Conservation (phyloP, 2,329 filamentous ascomycete species). For the Acarospora socialis region DNA sequence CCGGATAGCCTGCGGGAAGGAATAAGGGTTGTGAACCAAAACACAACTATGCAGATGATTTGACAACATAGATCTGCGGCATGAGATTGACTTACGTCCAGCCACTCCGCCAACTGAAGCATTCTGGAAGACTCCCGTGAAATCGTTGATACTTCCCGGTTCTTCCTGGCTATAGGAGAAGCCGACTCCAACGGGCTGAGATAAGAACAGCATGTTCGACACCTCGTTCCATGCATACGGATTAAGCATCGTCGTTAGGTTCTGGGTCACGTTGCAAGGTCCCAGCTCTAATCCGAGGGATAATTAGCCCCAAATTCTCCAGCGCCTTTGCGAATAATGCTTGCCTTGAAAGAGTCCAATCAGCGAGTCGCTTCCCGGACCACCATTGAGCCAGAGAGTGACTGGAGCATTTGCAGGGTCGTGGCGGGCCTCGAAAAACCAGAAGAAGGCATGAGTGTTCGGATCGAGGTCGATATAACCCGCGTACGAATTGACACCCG, state of each 20-base stretch:
- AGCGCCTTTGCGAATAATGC: too few relatives aligned
- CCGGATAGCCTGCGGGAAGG: conserved; percentile 36
- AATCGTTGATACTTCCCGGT: conserved; percentile 27
- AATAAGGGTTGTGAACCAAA: too few relatives aligned
- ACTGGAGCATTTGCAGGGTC: conserved; percentile 33
- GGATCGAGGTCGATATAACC: conserved; percentile 23
- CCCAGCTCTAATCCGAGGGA: conserved; percentile 24
- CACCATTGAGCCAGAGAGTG: conserved; percentile 41
- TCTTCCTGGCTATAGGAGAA: conserved; percentile 35
- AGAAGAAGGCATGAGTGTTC: conserved; percentile 14
- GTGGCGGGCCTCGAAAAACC: conserved; percentile 35
- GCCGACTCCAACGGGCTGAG: conserved; percentile 45
- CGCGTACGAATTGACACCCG: conserved; percentile 36
- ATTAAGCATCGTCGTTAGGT: conserved; percentile 19
- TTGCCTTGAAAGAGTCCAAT: conserved; percentile 39
- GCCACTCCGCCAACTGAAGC: conserved; percentile 27
- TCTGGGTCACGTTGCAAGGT: conserved; percentile 26
- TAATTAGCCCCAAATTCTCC: conserved; percentile 1
- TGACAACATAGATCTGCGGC: too few relatives aligned
- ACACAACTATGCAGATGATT: too few relatives aligned
- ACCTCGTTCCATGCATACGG: conserved; percentile 14
- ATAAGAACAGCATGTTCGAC: conserved; percentile 25
- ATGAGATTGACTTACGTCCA: too few relatives aligned
- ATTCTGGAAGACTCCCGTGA: conserved; percentile 33
- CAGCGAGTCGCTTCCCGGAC: conserved; percentile 38